Conservation (phyloP, 768 basidiomycete species). For the Leccinum imitatum region DNA sequence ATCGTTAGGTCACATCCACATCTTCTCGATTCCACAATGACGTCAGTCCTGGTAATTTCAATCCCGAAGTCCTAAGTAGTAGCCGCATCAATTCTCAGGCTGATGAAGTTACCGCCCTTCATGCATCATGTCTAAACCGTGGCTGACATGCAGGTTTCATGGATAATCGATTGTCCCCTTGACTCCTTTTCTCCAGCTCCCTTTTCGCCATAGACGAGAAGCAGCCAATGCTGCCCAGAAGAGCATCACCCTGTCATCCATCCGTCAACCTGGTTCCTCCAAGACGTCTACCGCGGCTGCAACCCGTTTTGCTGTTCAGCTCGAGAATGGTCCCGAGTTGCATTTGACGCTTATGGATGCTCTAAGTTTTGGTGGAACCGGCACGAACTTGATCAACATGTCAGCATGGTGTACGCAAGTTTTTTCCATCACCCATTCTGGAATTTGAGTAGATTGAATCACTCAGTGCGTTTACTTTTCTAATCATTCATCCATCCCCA, state of each 20-base stretch:
- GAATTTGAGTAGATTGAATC: conserved; percentile 12
- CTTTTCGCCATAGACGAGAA: not conserved
- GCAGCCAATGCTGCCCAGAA: not conserved
- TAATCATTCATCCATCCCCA: not conserved
- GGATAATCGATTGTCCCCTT: not conserved
- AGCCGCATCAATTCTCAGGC: not conserved
- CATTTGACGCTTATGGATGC: not conserved
- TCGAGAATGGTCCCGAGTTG: not conserved
- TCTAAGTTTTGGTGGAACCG: not conserved
- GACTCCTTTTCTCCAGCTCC: not conserved
- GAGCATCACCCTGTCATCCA: not conserved
- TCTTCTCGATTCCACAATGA: no score
- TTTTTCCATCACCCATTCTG: conserved; percentile 22
- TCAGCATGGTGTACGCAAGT: conserved; percentile 22
- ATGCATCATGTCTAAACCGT: not conserved
- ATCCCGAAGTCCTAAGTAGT: not conserved
- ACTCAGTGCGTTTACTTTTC: not conserved
- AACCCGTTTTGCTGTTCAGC: not conserved
- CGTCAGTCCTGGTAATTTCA: not conserved
- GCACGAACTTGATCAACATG: conserved; percentile 4
- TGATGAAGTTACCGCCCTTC: not conserved
- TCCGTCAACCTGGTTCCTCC: not conserved
- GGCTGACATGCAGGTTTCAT: conserved; percentile 5
- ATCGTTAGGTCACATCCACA: no score
- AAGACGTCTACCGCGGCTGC: not conserved